Conservation (phyloP, 2,329 filamentous ascomycete genomes). For the Diaporthe australafricana region DNA sequence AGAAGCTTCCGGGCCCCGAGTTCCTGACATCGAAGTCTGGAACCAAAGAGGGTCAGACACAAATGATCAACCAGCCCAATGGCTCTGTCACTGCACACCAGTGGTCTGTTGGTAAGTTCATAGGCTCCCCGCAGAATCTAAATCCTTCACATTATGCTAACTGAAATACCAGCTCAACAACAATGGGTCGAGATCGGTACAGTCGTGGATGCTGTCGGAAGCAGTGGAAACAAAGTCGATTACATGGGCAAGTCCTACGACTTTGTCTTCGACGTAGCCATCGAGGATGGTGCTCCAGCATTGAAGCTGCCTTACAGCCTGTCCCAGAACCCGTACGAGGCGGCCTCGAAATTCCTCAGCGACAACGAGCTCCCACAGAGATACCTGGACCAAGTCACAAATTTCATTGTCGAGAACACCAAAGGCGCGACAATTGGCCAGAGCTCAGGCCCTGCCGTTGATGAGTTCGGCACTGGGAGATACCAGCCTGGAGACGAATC, state of each 20-base stretch:
- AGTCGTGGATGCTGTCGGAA: conserved; percentile 89
- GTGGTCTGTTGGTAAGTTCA: conserved; percentile 73
- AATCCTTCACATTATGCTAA: conserved; percentile 27
- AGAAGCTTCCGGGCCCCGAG: conserved; percentile 88
- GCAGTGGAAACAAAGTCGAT: conserved; percentile 80
- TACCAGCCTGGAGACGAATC: conserved; percentile 79
- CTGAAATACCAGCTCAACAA: conserved; percentile 59
- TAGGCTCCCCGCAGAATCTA: background rate
- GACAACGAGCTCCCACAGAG: conserved; percentile 88
- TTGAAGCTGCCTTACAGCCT: conserved; percentile 95
- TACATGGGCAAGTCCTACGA: conserved; percentile 92
- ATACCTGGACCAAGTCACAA: conserved; percentile 91
- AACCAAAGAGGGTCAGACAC: conserved; percentile 95
- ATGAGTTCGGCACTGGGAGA: conserved; percentile 82
- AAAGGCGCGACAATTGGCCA: conserved; percentile 86
- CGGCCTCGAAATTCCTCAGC: conserved; percentile 89
- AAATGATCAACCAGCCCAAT: conserved; percentile 87
- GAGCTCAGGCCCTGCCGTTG: conserved; percentile 61
- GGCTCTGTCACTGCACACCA: conserved; percentile 88
- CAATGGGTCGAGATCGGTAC: conserved; percentile 94
- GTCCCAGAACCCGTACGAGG: conserved; percentile 91
- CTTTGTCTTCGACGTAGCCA: conserved; percentile 96
- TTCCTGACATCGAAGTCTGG: conserved; percentile 85
- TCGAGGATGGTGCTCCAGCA: conserved; percentile 92
- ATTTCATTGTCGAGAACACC: conserved; percentile 92